Conservation (phyloP, 768 basidiomycete genomes). For the Amanita exitialis region DNA sequence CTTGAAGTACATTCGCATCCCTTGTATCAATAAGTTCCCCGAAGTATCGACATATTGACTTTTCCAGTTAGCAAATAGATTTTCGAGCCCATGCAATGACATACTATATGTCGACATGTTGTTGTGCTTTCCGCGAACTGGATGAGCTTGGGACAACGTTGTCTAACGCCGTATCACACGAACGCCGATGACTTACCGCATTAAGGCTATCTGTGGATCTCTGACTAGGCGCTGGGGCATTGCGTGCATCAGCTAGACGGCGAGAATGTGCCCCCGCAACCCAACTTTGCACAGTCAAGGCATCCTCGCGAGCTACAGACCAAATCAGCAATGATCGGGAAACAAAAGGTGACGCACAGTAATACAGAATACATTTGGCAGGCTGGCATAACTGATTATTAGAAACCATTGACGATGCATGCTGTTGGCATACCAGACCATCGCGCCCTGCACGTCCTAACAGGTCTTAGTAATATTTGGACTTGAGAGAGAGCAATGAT, state of each 20-base stretch:
- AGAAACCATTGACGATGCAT: neutral
- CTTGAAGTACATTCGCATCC: slow-evolving; percentile 31
- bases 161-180: neutral
- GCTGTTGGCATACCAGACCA: slow-evolving; percentile 39
- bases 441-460: slow-evolving; percentile 75
- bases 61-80: neutral
- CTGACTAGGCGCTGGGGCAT: slow-evolving; percentile 58
- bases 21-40: slow-evolving; percentile 53
- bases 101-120: slow-evolving; percentile 64
- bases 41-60: slow-evolving; percentile 77
- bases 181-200: slow-evolving; percentile 30
- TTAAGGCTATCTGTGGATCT: slow-evolving; percentile 53
- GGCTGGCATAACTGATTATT: slow-evolving; percentile 31
- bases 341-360: slow-evolving; percentile 40
- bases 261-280: slow-evolving; percentile 36
- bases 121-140: slow-evolving; percentile 48
- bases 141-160: slow-evolving; percentile 18
- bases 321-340: neutral
- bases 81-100: slow-evolving; percentile 13
- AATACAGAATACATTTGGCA: slow-evolving; percentile 74
- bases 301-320: slow-evolving; percentile 65
- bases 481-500: neutral
- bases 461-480: neutral
- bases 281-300: slow-evolving; percentile 39
- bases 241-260: slow-evolving; percentile 32